Evolutionary conservation across 1,284 basidiomycete genomes (phyloP), one percentile per base, ranked within the genome.

Genomic region (Singerocomus rubriflavus): DNA sequence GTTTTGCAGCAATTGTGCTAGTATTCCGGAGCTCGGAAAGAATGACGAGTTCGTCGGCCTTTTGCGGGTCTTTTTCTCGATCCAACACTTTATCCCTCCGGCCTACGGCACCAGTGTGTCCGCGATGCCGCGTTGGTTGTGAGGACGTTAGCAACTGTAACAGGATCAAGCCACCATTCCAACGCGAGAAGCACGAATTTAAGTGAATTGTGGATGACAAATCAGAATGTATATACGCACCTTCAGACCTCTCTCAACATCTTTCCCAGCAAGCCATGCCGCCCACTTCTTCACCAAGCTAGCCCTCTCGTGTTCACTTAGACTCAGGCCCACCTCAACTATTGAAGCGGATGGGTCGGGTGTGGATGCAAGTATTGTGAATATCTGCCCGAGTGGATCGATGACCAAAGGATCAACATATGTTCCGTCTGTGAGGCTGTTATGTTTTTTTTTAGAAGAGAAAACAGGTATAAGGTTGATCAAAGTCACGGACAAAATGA

Each of bases 221-320:
- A 16, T 11, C 9, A 9, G 25, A 34, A 38, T 34, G 9, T 7
- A 40, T 41, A 42, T 52, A 62, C 71, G 45, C 57, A 91, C 91
- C 72, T 83, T 82, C 32, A 96, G 65, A 1, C 85, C 91, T 34
- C 80, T 79, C 16, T 86, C 82, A 0, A 80, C 72, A 64, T 91
- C 82, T 26, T 79, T 78, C 57, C 78, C 79, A 1, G 84, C 77
- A 21, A 98, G 69, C 93, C 94, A 96, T 6, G 91, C 67, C 0
- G 81, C 87, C 81, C 91, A 94, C 46, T 80, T 76, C 52, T 85
- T 81, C 4, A 84, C 80, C 41, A 91, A 61, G 6, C 71, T 64
- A 25, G 80, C 61, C 91, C 84, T 55, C 78, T 81, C 48, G 74
- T 77, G 30, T 71, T 78, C 64, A 16, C 33, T 58, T 6, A 67